A percentile compares a stretch with the other conserved stretches of the same genome.
Evolutionary conservation across 2,329 filamentous ascomycete species (phyloP).

Genomic region (Rasamsonia emersonii): DNA sequence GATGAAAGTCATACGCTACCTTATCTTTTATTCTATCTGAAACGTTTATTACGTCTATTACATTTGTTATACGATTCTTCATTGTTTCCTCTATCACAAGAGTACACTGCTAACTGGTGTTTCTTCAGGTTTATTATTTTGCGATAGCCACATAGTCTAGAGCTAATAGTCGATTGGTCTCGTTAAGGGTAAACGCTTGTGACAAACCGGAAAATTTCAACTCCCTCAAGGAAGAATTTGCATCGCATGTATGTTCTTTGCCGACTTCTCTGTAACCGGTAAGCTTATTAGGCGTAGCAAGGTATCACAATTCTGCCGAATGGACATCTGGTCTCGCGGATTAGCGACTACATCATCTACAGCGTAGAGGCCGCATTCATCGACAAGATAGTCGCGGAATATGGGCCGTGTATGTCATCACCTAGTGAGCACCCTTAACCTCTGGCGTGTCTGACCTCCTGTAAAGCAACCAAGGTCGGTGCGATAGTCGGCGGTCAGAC

Average conservation of each 20-base stretch:
- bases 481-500: constrained; percentile 97
- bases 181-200: constrained; percentile 79
- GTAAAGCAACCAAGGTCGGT: constrained; percentile 77
- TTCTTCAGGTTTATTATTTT: constrained; percentile 13
- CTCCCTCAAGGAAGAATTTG: constrained; percentile 69
- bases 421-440: constrained; percentile 5
- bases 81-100: background rate
- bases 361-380: constrained; percentile 93
- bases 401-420: constrained; percentile 72
- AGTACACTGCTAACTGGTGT: constrained; percentile 7
- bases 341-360: constrained; percentile 98
- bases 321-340: constrained; percentile 89
- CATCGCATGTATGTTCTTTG: constrained; percentile 65
- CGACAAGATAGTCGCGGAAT: constrained; percentile 75
- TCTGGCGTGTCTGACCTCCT: constrained; percentile 17
- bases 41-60: constrained; percentile 15
- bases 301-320: constrained; percentile 83
- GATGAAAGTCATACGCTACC: constrained; percentile 99
- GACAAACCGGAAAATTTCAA: constrained; percentile 86
- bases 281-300: constrained; percentile 51
- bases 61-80: constrained; percentile 2
- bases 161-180: constrained; percentile 16
- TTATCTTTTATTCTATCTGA: constrained; percentile 82
- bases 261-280: constrained; percentile 25
- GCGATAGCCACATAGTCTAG: constrained; percentile 9